phyloP scores from a whole-genome alignment of 1,139 yeast genomes.

The Yamadazyma trypodendri region DNA sequence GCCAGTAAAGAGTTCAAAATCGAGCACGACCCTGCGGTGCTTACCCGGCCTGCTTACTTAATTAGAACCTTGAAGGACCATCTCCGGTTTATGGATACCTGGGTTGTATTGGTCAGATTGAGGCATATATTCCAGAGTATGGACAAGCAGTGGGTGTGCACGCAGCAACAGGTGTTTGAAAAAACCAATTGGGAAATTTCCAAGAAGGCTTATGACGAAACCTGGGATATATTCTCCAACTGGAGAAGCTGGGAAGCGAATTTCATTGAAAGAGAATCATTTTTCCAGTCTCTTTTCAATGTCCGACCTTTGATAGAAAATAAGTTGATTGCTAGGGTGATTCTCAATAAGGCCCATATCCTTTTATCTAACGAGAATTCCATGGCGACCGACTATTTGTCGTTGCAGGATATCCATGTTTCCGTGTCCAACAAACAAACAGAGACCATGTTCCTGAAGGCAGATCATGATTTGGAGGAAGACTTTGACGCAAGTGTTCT shows the following conservation, averaged over 20 bases:
- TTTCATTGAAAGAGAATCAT: constrained; percentile 46
- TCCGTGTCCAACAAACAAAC: constrained; percentile 5
- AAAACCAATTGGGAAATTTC: constrained; percentile 42
- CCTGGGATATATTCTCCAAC: constrained; percentile 58
- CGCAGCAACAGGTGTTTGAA: constrained; percentile 22
- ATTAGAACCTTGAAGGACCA: constrained; percentile 71
- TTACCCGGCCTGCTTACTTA: constrained; percentile 84
- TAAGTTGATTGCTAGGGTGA: constrained; percentile 8
- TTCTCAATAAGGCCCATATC: constrained; percentile 9
- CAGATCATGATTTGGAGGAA: constrained; percentile 11
- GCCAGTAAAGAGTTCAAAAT: constrained; percentile 64
- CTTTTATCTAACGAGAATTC: constrained; percentile 4
- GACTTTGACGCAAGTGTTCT: constrained; percentile 14
- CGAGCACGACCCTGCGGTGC: constrained; percentile 82
- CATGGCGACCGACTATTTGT: constrained; percentile 15
- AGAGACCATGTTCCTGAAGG: constrained; percentile 10
- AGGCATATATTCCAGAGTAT: constrained; percentile 67
- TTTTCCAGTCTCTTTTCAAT: constrained; percentile 47
- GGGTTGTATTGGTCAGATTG: constrained; percentile 80
- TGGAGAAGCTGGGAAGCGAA: constrained; percentile 92
- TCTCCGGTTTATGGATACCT: constrained; percentile 76
- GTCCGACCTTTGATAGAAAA: constrained; percentile 10
- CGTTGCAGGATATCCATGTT: constrained; percentile 15
- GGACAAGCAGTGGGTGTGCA: constrained; percentile 52
- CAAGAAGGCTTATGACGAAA: constrained; percentile 50